A percentile compares a stretch with the other conserved stretches of the same genome.
phyloP scores from a whole-genome alignment of 345 rosid genomes.

The Bretschneidera sinensis region DNA sequence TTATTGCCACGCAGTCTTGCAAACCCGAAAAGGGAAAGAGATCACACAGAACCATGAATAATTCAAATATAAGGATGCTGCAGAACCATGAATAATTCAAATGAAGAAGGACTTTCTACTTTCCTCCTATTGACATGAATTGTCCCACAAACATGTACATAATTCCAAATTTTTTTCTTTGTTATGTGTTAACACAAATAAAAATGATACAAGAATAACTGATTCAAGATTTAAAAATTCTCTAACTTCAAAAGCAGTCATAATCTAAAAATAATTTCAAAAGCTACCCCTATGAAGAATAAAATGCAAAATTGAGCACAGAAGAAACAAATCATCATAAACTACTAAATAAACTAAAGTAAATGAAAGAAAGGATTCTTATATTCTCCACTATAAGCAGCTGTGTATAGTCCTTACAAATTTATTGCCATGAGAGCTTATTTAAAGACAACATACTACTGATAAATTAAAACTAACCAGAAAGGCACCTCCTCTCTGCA shows the following conservation, averaged over 20 bases:
- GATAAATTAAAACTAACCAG: slow-evolving; percentile 30
- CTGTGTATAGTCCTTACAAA: slow-evolving; percentile 39
- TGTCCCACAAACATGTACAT: neutral
- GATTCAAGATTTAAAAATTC: neutral
- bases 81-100: too few relatives aligned
- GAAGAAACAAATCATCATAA: slow-evolving; percentile 15
- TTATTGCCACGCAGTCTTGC: too few relatives aligned
- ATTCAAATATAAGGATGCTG: too few relatives aligned
- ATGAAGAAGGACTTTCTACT: too few relatives aligned
- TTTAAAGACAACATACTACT: slow-evolving; percentile 36
- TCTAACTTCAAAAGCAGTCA: slow-evolving; percentile 1
- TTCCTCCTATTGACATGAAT: neutral
- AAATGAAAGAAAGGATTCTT: slow-evolving; percentile 28
- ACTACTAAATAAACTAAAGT: slow-evolving; percentile 12
- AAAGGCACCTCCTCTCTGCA: slow-evolving; percentile 36
- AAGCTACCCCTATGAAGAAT: neutral
- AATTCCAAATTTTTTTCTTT: neutral
- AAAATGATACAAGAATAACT: neutral
- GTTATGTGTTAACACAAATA: neutral
- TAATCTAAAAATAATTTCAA: neutral
- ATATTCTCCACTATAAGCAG: slow-evolving; percentile 45
- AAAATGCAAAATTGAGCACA: slow-evolving; percentile 10
- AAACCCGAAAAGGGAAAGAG: too few relatives aligned
- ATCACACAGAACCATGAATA: too few relatives aligned
- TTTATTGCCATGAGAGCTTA: slow-evolving; percentile 38